Conservation (phyloP, 1,284 basidiomycete genomes). For the Apiotrichum siamense region DNA sequence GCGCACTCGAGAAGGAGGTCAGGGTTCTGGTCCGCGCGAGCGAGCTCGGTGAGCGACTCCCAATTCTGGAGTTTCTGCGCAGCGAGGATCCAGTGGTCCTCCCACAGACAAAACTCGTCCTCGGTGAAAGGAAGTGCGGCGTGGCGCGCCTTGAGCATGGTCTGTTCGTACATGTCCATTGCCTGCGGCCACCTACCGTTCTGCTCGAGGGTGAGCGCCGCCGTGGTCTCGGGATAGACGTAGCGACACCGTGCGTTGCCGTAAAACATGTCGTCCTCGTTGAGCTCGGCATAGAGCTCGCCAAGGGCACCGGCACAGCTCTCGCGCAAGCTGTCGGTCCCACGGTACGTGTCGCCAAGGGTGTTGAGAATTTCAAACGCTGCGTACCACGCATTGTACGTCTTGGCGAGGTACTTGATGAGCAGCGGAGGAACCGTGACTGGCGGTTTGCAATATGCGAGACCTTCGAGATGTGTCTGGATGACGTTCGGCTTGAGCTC, state of each 20-base stretch:
- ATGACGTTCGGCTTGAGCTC: constrained; percentile 92
- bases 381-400: constrained; percentile 91
- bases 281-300: constrained; percentile 91
- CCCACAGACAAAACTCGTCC: constrained; percentile 95
- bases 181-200: constrained; percentile 97
- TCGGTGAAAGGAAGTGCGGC: constrained; percentile 88
- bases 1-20: constrained; percentile 92
- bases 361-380: constrained; percentile 81
- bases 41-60: constrained; percentile 92
- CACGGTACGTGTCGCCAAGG: constrained; percentile 62
- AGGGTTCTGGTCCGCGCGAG: constrained; percentile 81
- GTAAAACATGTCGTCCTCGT: constrained; percentile 97
- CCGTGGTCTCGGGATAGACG: constrained; percentile 84
- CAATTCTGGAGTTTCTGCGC: constrained; percentile 97
- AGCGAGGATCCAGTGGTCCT: constrained; percentile 97
- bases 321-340: constrained; percentile 81
- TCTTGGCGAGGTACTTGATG: constrained; percentile 93
- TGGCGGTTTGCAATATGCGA: constrained; percentile 76
- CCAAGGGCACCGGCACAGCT: constrained; percentile 84
- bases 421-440: constrained; percentile 90
- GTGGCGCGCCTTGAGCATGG: constrained; percentile 77
- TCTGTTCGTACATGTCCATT: constrained; percentile 79
- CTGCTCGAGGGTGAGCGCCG: constrained; percentile 90
- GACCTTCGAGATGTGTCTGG: constrained; percentile 80
- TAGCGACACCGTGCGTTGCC: constrained; percentile 89